phyloP scores from a whole-genome alignment of 2,329 filamentous ascomycete species.

The Trichophyton verrucosum region DNA sequence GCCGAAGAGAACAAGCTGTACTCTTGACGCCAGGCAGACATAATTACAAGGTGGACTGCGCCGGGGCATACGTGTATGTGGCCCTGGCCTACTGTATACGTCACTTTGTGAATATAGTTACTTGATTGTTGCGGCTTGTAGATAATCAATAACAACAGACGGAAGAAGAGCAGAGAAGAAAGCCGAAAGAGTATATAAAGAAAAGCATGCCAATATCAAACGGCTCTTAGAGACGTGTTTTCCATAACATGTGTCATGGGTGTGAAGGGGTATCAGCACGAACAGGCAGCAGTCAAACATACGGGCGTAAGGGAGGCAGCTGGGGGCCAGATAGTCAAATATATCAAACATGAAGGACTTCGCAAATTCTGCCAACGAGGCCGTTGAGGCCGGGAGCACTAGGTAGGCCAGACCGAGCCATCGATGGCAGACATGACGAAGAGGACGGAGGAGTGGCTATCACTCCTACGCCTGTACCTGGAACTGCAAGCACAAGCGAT shows the following conservation, averaged over 20 bases:
- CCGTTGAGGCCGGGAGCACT: slow-evolving; percentile 45
- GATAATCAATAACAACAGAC: background rate
- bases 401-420: slow-evolving; percentile 28
- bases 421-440: slow-evolving; percentile 19
- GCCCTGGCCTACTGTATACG: background rate
- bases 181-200: background rate
- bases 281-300: background rate
- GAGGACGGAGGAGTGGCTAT: slow-evolving; percentile 22
- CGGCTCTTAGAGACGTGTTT: background rate
- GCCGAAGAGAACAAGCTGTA: background rate
- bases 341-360: slow-evolving; percentile 18
- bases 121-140: background rate
- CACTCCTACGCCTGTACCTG: slow-evolving; percentile 40
- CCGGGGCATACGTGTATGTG: background rate
- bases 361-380: slow-evolving; percentile 42
- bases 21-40: background rate
- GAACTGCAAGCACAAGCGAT: slow-evolving; percentile 48
- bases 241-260: background rate
- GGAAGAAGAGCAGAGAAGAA: background rate
- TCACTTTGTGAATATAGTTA: background rate
- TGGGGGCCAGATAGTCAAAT: background rate
- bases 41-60: background rate
- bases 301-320: background rate
- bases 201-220: background rate
- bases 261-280: background rate